phyloP scores from a whole-genome alignment of 257 asterid species.

The Solanum lycopersicoides region DNA sequence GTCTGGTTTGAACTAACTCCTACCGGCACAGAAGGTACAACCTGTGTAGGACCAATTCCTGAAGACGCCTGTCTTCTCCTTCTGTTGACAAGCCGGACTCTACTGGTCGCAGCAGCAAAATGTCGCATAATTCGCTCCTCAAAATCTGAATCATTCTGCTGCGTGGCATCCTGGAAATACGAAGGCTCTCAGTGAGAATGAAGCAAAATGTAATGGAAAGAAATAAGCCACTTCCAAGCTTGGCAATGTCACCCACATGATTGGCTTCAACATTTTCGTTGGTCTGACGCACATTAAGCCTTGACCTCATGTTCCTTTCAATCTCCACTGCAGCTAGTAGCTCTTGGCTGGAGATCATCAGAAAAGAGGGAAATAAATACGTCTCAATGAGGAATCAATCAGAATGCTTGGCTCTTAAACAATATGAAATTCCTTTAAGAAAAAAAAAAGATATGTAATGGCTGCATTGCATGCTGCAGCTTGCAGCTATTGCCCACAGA shows the following conservation, averaged over 20 bases:
- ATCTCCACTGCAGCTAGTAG: conserved; percentile 38
- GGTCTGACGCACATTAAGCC: not conserved
- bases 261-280: conserved; percentile 18
- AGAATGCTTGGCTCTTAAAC: not conserved
- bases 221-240: not conserved
- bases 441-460: not conserved
- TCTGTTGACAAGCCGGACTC: conserved; percentile 18
- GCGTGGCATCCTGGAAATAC: conserved; percentile 21
- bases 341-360: conserved; percentile 39
- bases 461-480: not conserved
- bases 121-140: conserved; percentile 30
- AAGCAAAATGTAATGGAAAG: not conserved
- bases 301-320: conserved; percentile 29
- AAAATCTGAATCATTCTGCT: conserved; percentile 16
- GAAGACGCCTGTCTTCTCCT: conserved; percentile 26
- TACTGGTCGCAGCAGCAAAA: conserved; percentile 23
- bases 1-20: conserved; percentile 11
- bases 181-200: not conserved
- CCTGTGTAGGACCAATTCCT: conserved; percentile 16
- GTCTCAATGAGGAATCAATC: not conserved
- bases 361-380: not conserved
- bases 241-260: conserved; percentile 11
- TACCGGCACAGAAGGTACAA: conserved; percentile 17
- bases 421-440: not conserved
- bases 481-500: not conserved